A percentile compares a stretch with the other conserved stretches of the same genome.
Conservation (phyloP, 2,329 filamentous ascomycete species). For the Verticillium isaacii region DNA sequence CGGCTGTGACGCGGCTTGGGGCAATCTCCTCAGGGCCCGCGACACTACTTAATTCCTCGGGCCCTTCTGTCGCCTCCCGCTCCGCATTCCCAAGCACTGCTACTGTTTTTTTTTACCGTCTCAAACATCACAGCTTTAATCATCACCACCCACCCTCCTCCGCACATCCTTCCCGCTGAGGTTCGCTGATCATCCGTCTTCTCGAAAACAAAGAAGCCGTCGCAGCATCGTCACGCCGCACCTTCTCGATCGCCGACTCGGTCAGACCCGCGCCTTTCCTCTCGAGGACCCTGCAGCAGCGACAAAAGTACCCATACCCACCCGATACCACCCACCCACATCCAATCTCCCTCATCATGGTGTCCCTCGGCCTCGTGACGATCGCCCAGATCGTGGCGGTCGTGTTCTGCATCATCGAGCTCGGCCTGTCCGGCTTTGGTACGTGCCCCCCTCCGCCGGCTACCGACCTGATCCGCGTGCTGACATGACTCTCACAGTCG, state of each 20-base stretch:
- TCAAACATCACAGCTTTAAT: neutral
- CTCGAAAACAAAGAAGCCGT: neutral
- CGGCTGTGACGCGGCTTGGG: neutral
- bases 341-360: constrained; percentile 1
- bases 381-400: constrained; percentile 56
- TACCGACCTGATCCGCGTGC: neutral
- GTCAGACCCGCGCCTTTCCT: neutral
- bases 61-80: neutral
- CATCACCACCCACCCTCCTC: neutral
- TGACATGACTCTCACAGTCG: constrained; percentile 38
- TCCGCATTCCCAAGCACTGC: neutral
- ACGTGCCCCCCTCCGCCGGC: constrained; percentile 18
- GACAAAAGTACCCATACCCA: neutral
- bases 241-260: neutral
- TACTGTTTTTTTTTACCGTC: neutral
- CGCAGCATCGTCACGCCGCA: neutral
- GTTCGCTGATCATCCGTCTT: neutral
- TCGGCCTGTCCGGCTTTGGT: constrained; percentile 74
- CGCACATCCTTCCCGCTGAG: neutral
- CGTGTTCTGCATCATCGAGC: constrained; percentile 66
- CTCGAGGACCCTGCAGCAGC: neutral
- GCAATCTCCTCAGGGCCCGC: neutral
- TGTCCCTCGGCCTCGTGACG: constrained; percentile 5
- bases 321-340: neutral
- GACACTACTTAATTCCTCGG: neutral